Evolutionary conservation across 192 early-diverging fungal species (phyloP).

Genomic region (Backusella psychrophila): DNA sequence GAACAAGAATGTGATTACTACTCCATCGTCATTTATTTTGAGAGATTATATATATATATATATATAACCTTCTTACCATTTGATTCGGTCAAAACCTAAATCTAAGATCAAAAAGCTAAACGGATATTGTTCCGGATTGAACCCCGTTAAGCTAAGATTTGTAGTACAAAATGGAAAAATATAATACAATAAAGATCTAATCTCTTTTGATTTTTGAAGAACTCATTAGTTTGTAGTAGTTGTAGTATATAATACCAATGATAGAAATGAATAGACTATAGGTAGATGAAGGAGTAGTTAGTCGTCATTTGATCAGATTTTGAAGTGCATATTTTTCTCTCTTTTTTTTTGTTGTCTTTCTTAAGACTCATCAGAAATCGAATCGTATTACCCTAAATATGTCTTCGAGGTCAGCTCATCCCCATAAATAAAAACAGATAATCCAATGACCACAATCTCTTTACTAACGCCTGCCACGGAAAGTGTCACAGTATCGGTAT

Average conservation of each 20-base stretch:
- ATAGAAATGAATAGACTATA: conserved; percentile 32
- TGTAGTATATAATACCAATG: conserved; percentile 47
- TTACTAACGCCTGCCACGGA: conserved; percentile 72
- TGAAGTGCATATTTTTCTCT: background rate
- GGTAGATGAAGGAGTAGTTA: background rate
- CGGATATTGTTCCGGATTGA: background rate
- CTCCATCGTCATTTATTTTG: conserved; percentile 7
- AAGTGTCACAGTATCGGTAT: conserved; percentile 71
- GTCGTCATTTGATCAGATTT: background rate
- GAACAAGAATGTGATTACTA: conserved; percentile 9
- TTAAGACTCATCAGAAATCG: background rate
- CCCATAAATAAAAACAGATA: conserved; percentile 66
- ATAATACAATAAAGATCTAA: background rate
- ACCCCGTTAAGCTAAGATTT: background rate
- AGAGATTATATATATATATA: background rate
- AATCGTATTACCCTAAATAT: conserved; percentile 52
- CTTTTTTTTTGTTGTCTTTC: background rate
- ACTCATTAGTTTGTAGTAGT: conserved; percentile 26
- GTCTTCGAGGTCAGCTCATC: conserved; percentile 69
- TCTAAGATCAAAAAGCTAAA: conserved; percentile 1
- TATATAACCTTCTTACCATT: background rate
- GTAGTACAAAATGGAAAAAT: background rate
- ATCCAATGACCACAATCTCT: conserved; percentile 72
- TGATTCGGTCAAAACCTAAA: conserved; percentile 3
- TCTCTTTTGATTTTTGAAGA: background rate